Evolutionary conservation across 225 moss, liverwort and hornwort species (phyloP).

Genomic region (Rhytidiadelphus loreus): DNA sequence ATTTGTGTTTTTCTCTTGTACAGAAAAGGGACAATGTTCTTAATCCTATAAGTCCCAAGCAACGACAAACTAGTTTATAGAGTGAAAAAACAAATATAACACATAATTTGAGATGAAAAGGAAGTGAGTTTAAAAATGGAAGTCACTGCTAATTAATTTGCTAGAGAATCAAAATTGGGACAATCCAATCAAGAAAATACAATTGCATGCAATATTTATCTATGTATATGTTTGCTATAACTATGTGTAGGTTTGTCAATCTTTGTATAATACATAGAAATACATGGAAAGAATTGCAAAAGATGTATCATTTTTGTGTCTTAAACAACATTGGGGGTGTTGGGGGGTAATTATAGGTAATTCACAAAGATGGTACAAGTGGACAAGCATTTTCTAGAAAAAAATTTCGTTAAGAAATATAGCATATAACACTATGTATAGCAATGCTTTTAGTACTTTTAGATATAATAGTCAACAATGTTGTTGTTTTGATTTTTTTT

Average conservation of each 20-base stretch:
- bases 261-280: accelerated
- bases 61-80: not conserved
- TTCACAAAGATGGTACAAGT: not conserved
- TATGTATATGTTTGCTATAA: not conserved
- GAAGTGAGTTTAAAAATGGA: not conserved
- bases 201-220: not conserved
- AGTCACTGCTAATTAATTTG: not conserved
- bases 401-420: not conserved
- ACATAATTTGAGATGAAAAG: not conserved
- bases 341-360: not conserved
- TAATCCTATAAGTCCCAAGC: accelerated
- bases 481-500: no score
- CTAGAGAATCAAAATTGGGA: not conserved
- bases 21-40: not conserved
- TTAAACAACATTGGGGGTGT: not conserved
- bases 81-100: no score
- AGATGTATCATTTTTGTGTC: not conserved
- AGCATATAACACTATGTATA: not conserved
- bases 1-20: no score
- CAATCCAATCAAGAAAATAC: not conserved
- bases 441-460: not conserved
- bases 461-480: not conserved
- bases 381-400: not conserved
- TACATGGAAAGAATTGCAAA: not conserved
- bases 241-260: accelerated